A percentile compares a stretch with the other conserved stretches of the same genome.
Evolutionary conservation across 495 filamentous ascomycete genomes (phyloP).

Genomic region (Pseudevernia furfuracea): DNA sequence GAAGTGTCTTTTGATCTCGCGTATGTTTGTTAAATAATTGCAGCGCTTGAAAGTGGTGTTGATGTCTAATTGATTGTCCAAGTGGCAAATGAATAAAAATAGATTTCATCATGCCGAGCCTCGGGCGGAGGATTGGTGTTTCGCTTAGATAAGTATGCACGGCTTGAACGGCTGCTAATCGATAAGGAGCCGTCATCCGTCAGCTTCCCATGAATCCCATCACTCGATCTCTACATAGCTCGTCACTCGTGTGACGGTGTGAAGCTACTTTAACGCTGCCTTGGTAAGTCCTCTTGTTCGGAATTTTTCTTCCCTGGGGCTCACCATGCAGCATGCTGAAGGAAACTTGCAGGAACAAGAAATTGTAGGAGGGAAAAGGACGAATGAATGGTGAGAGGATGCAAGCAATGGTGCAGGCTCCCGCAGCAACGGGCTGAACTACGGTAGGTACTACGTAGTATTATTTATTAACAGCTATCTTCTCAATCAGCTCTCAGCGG

Average conservation of each 20-base stretch:
- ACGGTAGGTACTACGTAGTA: not conserved
- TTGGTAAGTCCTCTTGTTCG: not conserved
- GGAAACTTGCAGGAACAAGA: not conserved
- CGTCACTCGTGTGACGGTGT: too few relatives aligned
- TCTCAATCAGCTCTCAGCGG: not conserved
- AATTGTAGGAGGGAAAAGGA: not conserved
- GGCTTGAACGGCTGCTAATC: constrained; percentile 5
- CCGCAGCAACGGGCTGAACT: not conserved
- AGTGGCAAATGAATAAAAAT: not conserved
- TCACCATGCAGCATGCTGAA: not conserved
- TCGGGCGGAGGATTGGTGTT: constrained; percentile 2
- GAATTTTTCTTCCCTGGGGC: not conserved
- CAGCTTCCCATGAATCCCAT: too few relatives aligned
- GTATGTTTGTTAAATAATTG: constrained; percentile 4
- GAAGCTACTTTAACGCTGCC: not conserved
- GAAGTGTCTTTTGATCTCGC: constrained; percentile 34
- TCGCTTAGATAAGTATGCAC: not conserved
- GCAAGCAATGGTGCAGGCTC: not conserved
- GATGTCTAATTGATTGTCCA: not conserved
- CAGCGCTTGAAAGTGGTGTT: constrained; percentile 12
- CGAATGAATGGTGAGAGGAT: not conserved
- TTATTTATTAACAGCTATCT: not conserved
- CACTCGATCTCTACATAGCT: not conserved
- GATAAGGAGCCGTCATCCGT: not conserved
- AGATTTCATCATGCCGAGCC: not conserved